These are phyloP conservation scores for Rosa hybrid DNA, from an alignment of 331 rosid species.

Conservation along the genomic window DNA sequence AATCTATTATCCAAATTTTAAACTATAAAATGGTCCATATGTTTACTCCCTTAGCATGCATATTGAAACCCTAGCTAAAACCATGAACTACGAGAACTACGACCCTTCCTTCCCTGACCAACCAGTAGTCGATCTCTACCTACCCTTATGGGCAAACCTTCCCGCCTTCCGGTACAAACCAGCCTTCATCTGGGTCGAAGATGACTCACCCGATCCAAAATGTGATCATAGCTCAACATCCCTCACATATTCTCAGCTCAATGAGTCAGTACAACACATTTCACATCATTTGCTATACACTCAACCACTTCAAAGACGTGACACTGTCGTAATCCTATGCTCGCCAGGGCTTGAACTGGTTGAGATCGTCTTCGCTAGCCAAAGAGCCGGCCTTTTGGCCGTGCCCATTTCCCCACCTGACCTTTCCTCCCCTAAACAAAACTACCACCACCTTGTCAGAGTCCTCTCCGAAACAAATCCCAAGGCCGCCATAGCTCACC, in stretches of 20 bases:
- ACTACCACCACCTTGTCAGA: slow-evolving; percentile 50
- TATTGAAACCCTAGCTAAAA: background rate
- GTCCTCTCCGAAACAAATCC: slow-evolving; percentile 77
- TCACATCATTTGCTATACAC: slow-evolving; percentile 38
- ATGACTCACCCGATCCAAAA: slow-evolving; percentile 5
- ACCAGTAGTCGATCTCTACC: slow-evolving; percentile 76
- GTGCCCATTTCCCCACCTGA: slow-evolving; percentile 70
- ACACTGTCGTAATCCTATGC: slow-evolving; percentile 58
- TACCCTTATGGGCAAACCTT: slow-evolving; percentile 65
- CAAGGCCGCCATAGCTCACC: slow-evolving; percentile 75
- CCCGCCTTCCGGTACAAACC: slow-evolving; percentile 67
- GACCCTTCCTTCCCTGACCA: slow-evolving; percentile 84
- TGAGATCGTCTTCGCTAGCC: slow-evolving; percentile 65
- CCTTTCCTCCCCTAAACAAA: slow-evolving; percentile 44
- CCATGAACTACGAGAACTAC: slow-evolving; percentile 65
- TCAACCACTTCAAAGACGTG: slow-evolving; percentile 42
- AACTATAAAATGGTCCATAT: slow-evolving; percentile 31
- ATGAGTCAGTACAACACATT: slow-evolving; percentile 43
- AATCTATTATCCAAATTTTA: background rate
- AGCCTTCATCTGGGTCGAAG: slow-evolving; percentile 73
- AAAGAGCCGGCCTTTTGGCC: slow-evolving; percentile 68
- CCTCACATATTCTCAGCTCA: slow-evolving; percentile 61
- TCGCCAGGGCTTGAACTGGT: slow-evolving; percentile 69
- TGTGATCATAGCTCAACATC: background rate
- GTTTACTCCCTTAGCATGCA: background rate